Evolutionary conservation across 2,329 filamentous ascomycete species (phyloP).

Genomic region (Hypoxylon sp.): DNA sequence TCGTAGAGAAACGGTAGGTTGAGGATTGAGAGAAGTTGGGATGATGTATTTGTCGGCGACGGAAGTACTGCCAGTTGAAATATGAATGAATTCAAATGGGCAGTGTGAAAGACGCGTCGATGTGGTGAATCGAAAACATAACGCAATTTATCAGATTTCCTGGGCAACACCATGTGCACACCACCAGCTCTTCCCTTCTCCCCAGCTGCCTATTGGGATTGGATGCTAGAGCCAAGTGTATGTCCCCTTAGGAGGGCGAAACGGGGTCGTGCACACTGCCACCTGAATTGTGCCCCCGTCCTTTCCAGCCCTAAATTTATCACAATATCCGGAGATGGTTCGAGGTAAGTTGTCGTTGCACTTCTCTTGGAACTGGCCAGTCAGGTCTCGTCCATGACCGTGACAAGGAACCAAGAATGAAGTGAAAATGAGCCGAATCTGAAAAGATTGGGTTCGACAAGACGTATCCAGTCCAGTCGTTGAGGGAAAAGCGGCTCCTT

Average conservation of each 20-base stretch:
- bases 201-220: neutral
- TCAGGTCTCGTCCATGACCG: neutral
- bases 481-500: slow-evolving; percentile 5
- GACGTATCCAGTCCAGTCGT: neutral
- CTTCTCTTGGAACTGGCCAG: neutral
- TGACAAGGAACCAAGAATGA: neutral
- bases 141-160: neutral
- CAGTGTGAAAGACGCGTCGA: neutral
- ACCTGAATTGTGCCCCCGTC: neutral
- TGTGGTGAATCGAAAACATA: neutral
- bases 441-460: neutral
- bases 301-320: neutral
- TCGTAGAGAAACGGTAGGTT: neutral
- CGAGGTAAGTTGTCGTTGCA: neutral
- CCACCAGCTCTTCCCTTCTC: neutral
- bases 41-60: neutral
- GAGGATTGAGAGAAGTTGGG: neutral
- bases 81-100: neutral
- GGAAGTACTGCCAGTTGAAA: neutral
- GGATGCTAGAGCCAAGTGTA: neutral
- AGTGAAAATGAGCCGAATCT: too few relatives aligned
- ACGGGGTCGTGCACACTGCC: neutral
- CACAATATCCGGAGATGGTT: neutral
- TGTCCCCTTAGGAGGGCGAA: neutral
- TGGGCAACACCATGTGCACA: neutral